A percentile compares a stretch with the other conserved stretches of the same genome.
These are phyloP conservation scores for Penicillium sp. DNA, from an alignment of 2,329 filamentous ascomycete genomes.

Conservation along the genomic window DNA sequence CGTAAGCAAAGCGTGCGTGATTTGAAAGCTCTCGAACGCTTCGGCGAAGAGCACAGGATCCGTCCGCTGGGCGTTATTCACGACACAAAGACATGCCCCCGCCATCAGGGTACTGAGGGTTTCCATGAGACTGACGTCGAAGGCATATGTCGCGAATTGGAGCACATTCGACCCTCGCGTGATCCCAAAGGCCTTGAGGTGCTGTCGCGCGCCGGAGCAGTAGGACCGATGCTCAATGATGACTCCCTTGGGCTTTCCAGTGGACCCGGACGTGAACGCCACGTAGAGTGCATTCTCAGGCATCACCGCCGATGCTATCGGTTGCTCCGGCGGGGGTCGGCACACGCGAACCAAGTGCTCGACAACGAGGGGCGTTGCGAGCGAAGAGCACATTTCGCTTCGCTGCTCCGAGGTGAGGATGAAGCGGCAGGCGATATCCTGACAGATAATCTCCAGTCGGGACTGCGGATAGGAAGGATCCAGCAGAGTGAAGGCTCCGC, in stretches of 20 bases:
- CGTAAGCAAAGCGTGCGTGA: background rate
- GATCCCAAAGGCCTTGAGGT: background rate
- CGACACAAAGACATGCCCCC: conserved; percentile 43
- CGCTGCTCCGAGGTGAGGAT: background rate
- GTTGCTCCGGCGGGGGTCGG: background rate
- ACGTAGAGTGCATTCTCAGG: conserved; percentile 7
- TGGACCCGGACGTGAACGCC: conserved; percentile 12
- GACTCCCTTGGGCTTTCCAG: conserved; percentile 13
- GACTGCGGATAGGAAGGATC: conserved; percentile 21
- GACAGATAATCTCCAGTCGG: conserved; percentile 10
- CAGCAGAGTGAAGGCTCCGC: conserved; percentile 21
- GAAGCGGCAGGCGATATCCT: background rate
- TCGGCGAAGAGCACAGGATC: background rate
- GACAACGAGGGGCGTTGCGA: background rate
- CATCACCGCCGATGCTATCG: background rate
- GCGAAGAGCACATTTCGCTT: background rate
- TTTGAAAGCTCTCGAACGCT: background rate
- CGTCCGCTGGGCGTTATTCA: conserved; percentile 31
- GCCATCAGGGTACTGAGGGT: conserved; percentile 28
- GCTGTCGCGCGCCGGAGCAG: background rate
- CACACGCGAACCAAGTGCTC: background rate
- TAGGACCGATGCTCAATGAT: conserved; percentile 8
- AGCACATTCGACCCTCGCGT: conserved; percentile 5
- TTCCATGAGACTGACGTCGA: conserved; percentile 38
- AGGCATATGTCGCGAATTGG: conserved; percentile 40